These are phyloP conservation scores for Stygiomarasmius scandens DNA, from an alignment of 1,284 basidiomycete species.

Conservation along the genomic window DNA sequence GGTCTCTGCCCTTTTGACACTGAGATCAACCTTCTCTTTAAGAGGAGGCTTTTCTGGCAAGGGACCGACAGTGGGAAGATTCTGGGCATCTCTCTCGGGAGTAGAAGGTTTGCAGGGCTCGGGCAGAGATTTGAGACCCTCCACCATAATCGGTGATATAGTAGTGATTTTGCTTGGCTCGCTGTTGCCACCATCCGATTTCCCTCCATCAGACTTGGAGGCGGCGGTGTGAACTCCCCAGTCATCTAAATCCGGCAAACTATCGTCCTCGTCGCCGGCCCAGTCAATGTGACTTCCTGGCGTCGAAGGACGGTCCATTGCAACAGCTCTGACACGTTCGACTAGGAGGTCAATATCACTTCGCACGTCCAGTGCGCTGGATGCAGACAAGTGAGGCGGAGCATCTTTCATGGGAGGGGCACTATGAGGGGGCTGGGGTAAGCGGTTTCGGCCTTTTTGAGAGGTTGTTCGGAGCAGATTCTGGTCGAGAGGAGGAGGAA, in stretches of 20 bases:
- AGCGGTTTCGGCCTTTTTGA: constrained; percentile 26
- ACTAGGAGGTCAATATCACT: constrained; percentile 71
- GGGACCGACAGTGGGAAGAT: neutral
- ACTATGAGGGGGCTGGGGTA: constrained; percentile 30
- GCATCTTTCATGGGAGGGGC: constrained; percentile 51
- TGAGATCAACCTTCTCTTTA: neutral
- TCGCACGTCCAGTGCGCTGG: constrained; percentile 49
- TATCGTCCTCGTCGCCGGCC: constrained; percentile 83
- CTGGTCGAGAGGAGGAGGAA: constrained; percentile 30
- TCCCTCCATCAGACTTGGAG: constrained; percentile 8
- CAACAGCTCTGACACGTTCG: constrained; percentile 68
- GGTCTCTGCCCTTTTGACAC: neutral
- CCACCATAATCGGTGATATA: constrained; percentile 72
- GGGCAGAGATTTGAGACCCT: constrained; percentile 66
- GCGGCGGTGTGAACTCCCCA: constrained; percentile 65
- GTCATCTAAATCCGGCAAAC: constrained; percentile 78
- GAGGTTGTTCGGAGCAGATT: constrained; percentile 29
- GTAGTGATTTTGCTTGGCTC: constrained; percentile 37
- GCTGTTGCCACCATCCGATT: constrained; percentile 13
- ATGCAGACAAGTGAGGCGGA: constrained; percentile 57
- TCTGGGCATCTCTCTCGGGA: neutral
- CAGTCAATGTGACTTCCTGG: constrained; percentile 80
- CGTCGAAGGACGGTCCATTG: constrained; percentile 68
- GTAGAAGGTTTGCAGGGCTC: constrained; percentile 35
- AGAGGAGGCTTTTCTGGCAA: constrained; percentile 2